These are phyloP conservation scores for Xerocomus alliaceus DNA, from an alignment of 1,284 basidiomycete genomes.

Conservation along the genomic window DNA sequence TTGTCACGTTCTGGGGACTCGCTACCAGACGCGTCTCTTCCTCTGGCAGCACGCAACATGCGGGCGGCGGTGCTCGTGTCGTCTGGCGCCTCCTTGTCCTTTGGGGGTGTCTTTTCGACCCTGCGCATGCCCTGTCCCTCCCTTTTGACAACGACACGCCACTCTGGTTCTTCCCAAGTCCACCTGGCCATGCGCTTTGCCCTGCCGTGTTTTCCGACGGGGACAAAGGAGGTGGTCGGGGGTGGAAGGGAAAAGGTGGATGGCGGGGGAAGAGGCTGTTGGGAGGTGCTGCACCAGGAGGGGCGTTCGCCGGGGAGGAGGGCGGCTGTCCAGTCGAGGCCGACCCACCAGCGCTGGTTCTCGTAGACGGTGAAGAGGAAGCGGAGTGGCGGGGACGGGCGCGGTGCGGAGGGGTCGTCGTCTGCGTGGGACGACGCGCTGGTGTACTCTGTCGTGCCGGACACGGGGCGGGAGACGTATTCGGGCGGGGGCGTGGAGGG, in stretches of 20 bases:
- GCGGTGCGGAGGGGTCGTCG: slow-evolving; percentile 24
- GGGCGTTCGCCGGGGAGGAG: slow-evolving; percentile 90
- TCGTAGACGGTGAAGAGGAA: slow-evolving; percentile 91
- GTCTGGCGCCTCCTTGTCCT: slow-evolving; percentile 53
- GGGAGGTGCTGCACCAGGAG: slow-evolving; percentile 78
- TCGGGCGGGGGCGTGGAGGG: slow-evolving; percentile 44
- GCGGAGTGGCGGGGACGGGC: slow-evolving; percentile 53
- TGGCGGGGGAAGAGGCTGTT: slow-evolving; percentile 68
- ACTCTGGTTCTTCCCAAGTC: slow-evolving; percentile 89
- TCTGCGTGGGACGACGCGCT: slow-evolving; percentile 26
- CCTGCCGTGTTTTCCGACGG: slow-evolving; percentile 44
- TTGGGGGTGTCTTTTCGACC: slow-evolving; percentile 66
- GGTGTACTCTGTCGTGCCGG: slow-evolving; percentile 39
- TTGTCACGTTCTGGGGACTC: slow-evolving; percentile 34
- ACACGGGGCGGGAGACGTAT: slow-evolving; percentile 40
- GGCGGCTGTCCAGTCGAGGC: slow-evolving; percentile 91
- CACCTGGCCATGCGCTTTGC: slow-evolving; percentile 79
- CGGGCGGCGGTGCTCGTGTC: slow-evolving; percentile 39
- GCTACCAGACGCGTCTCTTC: slow-evolving; percentile 20
- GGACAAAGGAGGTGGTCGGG: slow-evolving; percentile 47
- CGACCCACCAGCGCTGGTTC: slow-evolving; percentile 96
- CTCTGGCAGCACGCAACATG: slow-evolving; percentile 38
- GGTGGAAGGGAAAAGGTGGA: slow-evolving; percentile 66
- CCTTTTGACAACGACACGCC: slow-evolving; percentile 74
- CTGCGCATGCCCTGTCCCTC: slow-evolving; percentile 56